Evolutionary conservation across 2,329 filamentous ascomycete genomes (phyloP).

Genomic region (Aspergillus glaucus): DNA sequence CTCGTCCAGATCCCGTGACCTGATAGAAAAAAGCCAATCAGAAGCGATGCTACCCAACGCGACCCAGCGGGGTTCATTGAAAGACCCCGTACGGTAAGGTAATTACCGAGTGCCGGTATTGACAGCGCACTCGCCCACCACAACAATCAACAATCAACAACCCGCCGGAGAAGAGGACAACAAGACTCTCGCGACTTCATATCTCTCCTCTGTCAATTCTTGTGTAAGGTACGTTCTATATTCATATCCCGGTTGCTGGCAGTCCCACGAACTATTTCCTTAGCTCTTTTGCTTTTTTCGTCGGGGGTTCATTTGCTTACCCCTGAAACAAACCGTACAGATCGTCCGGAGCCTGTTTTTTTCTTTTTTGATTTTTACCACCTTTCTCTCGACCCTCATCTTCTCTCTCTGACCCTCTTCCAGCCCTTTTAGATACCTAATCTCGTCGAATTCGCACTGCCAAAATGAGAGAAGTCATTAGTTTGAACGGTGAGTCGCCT

Average conservation of each 20-base stretch:
- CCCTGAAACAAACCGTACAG: conserved; percentile 21
- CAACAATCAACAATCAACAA: neutral
- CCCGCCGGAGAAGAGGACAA: too few species aligned
- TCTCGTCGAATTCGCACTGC: conserved; percentile 20
- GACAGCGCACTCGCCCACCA: neutral
- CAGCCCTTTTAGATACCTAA: conserved; percentile 3
- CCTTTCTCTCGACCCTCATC: conserved; percentile 18
- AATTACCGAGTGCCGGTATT: neutral
- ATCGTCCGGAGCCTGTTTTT: conserved; percentile 17
- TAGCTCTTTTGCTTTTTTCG: conserved; percentile 11
- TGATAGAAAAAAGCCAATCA: conserved; percentile 21
- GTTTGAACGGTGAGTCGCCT: conserved; percentile 78
- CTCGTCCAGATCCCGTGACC: neutral
- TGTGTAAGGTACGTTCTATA: neutral
- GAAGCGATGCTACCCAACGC: conserved; percentile 17
- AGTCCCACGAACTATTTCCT: neutral
- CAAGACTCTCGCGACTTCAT: neutral
- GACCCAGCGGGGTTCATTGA: conserved; percentile 33
- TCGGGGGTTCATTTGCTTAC: conserved; percentile 17
- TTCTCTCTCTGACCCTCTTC: conserved; percentile 7
- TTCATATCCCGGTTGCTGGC: neutral
- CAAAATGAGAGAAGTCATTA: conserved; percentile 99
- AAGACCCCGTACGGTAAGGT: conserved; percentile 6
- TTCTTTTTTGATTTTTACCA: conserved; percentile 23
- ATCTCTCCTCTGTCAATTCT: neutral